Conservation (phyloP, 305 asterid species). For the Fraxinus xanthoxyloides region DNA sequence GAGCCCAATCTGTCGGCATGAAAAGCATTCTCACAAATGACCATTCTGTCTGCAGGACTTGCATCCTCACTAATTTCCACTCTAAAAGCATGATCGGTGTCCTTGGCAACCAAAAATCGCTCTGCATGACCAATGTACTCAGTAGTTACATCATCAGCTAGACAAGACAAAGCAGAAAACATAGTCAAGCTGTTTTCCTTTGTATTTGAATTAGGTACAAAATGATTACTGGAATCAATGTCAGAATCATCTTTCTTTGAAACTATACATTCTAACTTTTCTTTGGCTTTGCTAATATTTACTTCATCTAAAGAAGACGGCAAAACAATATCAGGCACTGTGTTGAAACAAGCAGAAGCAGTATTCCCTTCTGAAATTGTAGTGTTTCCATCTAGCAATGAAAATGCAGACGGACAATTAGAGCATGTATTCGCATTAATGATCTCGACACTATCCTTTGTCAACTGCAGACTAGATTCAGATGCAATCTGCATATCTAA, state of each 20-base stretch:
- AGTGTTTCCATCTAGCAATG: conserved; percentile 18
- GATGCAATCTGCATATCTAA: conserved; percentile 18
- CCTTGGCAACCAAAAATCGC: conserved; percentile 12
- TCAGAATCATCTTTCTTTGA: conserved; percentile 27
- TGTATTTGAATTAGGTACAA: conserved; percentile 24
- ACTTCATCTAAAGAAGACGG: conserved; percentile 17
- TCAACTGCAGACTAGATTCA: conserved; percentile 23
- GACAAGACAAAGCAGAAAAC: conserved; percentile 18
- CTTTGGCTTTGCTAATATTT: conserved; percentile 14
- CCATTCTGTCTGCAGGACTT: conserved; percentile 21
- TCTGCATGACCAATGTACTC: conserved; percentile 18
- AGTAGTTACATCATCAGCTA: conserved; percentile 12
- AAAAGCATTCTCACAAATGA: conserved; percentile 14
- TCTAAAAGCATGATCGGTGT: conserved; percentile 11
- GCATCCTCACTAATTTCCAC: conserved; percentile 21
- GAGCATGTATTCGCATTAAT: conserved; percentile 10
- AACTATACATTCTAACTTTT: conserved; percentile 19
- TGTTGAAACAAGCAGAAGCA: conserved; percentile 7
- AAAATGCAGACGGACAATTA: conserved; percentile 18
- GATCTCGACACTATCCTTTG: conserved; percentile 17
- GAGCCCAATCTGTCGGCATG: conserved; percentile 20
- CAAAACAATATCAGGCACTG: conserved; percentile 18
- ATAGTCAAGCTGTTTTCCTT: conserved; percentile 28
- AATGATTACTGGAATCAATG: conserved; percentile 14
- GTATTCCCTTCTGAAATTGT: conserved; percentile 16